These are phyloP conservation scores for Angophora floribunda DNA, from an alignment of 345 rosid species.

Conservation along the genomic window DNA sequence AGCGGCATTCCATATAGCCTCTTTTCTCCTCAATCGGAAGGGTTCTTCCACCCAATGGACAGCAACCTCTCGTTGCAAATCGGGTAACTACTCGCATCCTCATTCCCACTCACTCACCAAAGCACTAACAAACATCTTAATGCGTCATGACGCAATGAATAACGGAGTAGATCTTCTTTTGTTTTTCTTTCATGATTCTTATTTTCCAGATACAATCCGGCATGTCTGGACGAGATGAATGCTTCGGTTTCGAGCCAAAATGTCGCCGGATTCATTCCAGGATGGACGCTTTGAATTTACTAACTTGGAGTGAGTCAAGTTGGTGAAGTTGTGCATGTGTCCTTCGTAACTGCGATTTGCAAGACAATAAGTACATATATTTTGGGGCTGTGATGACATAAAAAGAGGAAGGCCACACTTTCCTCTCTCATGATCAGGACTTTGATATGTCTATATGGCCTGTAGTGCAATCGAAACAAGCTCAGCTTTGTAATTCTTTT, in stretches of 20 bases:
- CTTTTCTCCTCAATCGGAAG: slow-evolving; percentile 25
- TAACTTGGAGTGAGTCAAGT: neutral
- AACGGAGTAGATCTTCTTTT: too few species aligned
- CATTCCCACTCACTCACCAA: neutral
- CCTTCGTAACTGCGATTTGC: neutral
- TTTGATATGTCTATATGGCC: neutral
- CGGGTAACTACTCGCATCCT: slow-evolving; percentile 25
- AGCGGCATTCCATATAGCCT: slow-evolving; percentile 2
- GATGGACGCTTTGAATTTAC: slow-evolving; percentile 30
- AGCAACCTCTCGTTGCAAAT: slow-evolving; percentile 26
- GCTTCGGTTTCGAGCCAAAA: slow-evolving; percentile 6
- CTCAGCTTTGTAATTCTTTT: neutral
- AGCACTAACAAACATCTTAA: neutral
- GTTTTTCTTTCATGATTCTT: neutral
- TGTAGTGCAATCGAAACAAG: neutral
- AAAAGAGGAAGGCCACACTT: neutral
- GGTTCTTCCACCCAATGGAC: slow-evolving; percentile 30
- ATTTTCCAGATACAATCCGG: slow-evolving; percentile 21
- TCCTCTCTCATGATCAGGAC: neutral
- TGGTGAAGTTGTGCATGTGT: neutral
- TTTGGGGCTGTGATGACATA: neutral
- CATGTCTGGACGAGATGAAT: slow-evolving; percentile 8
- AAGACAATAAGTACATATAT: neutral
- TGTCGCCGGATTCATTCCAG: slow-evolving; percentile 30
- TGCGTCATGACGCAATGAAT: neutral